Evolutionary conservation across 495 filamentous ascomycete genomes (phyloP), one percentile per base, ranked within the genome.

Genomic region (Xylaria acuta): DNA sequence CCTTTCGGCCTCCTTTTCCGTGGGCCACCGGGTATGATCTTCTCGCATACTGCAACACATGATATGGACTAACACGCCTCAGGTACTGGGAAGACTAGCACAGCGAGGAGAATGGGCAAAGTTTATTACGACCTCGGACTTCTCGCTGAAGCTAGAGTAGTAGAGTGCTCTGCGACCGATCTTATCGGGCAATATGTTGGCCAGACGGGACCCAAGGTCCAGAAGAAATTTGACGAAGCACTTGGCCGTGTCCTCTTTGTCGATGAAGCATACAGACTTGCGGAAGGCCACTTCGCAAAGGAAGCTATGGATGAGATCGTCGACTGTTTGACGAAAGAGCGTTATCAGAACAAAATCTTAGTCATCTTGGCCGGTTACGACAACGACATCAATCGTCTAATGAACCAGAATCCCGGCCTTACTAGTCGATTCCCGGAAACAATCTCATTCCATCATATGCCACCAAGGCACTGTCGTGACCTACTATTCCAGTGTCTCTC

Each of bases 301-400:
- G 92, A 94, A 76, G 92, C 92, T 0, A 88, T 93, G 76, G 88
- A 93, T 59, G 92, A 94, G 81, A 80, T 95, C 12, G 90, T 92
- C 0, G 90, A 93, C 78, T 88, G 83, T 53, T 81, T 92, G 11
- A 92, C 90, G 0, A 92, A 92, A 74, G 84, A 86, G 1, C 81
- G 80, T 34, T 96, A 88, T 74, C 73, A 76, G 8, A 83, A 86
- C 59, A 94, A 91, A 70, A 77, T 96, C 1, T 84, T 96, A 53
- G 84, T 92, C 20, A 93, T 96, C 54, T 83, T 95, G 0, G 93
- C 93, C 0, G 93, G 93, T 2, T 94, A 95, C 70, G 87, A 89
- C 40, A 69, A 81, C 0, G 90, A 94, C 41, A 94, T 95, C 74
- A 90, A 94, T 75, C 82, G 85, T 0, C 85, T 96, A 1, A 88